These are phyloP conservation scores for Melampsora larici-populina DNA, from an alignment of 1,284 basidiomycete genomes.

Conservation along the genomic window DNA sequence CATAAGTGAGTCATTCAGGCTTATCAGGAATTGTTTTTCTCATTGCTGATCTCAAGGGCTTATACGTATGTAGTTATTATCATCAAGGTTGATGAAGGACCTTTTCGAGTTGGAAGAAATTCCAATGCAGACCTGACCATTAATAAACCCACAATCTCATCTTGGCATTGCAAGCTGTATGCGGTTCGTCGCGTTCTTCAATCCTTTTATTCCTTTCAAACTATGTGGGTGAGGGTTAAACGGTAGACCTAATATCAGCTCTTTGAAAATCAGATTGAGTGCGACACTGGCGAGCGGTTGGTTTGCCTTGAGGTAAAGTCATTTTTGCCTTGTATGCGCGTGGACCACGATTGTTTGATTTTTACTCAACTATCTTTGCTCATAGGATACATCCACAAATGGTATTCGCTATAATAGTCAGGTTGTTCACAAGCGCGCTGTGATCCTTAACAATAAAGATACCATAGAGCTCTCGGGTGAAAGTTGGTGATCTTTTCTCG, in stretches of 20 bases:
- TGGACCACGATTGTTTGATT: neutral
- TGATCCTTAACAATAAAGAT: conserved; percentile 36
- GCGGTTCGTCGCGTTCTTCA: conserved; percentile 15
- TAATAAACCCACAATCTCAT: conserved; percentile 41
- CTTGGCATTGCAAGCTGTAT: conserved; percentile 43
- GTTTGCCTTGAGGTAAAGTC: conserved; percentile 35
- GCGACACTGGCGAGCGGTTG: conserved; percentile 42
- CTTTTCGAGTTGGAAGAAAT: conserved; percentile 30
- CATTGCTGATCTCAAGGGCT: neutral
- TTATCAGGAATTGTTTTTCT: neutral
- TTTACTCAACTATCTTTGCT: neutral
- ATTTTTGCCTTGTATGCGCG: neutral
- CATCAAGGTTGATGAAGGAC: conserved; percentile 36
- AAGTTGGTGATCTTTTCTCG: conserved; percentile 3
- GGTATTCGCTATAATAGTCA: conserved; percentile 35
- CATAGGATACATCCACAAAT: conserved; percentile 39
- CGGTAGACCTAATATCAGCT: neutral
- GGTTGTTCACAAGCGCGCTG: conserved; percentile 29
- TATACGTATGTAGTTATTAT: conserved; percentile 17
- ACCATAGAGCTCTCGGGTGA: conserved; percentile 35
- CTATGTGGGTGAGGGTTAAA: neutral
- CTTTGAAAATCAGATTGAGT: conserved; percentile 33
- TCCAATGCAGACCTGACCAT: conserved; percentile 28
- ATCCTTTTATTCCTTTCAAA: neutral
- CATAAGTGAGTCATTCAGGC: conserved; percentile 11